phyloP scores from a whole-genome alignment of 108 stramenopile genomes.

The Skeletonema costatum region DNA sequence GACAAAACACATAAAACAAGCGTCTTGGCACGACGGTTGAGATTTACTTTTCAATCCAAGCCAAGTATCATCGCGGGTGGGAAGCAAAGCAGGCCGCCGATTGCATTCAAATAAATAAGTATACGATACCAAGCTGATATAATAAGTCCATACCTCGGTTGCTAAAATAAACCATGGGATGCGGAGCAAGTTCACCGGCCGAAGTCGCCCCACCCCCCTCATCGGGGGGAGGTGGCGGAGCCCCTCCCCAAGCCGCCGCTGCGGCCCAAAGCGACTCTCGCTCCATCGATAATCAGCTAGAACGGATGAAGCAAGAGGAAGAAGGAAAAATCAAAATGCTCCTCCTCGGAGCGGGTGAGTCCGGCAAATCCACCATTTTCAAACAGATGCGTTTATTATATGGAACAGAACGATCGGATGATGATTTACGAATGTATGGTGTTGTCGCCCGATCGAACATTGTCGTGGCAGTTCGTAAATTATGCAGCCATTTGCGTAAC shows the following conservation, averaged over 20 bases:
- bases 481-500: constrained; percentile 62
- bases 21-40: too few relatives aligned
- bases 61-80: too few relatives aligned
- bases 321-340: constrained; percentile 92
- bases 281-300: constrained; percentile 27
- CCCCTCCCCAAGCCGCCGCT: neutral
- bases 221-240: neutral
- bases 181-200: constrained; percentile 33
- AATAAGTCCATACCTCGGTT: too few relatives aligned
- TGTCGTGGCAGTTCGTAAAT: constrained; percentile 78
- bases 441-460: constrained; percentile 84
- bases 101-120: too few relatives aligned
- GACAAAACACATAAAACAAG: too few relatives aligned
- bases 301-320: constrained; percentile 24
- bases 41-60: too few relatives aligned
- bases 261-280: neutral
- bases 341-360: constrained; percentile 98
- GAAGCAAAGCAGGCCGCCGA: too few relatives aligned
- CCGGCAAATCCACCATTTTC: constrained; percentile 98
- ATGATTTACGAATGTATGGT: constrained; percentile 85
- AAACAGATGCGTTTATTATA: constrained; percentile 93
- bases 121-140: too few relatives aligned
- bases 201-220: constrained; percentile 3
- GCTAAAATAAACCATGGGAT: constrained; percentile 28
- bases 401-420: constrained; percentile 69